Base-by-base conservation (phyloP, 2,329 filamentous ascomycete species). In the Geosmithia flava region DNA sequence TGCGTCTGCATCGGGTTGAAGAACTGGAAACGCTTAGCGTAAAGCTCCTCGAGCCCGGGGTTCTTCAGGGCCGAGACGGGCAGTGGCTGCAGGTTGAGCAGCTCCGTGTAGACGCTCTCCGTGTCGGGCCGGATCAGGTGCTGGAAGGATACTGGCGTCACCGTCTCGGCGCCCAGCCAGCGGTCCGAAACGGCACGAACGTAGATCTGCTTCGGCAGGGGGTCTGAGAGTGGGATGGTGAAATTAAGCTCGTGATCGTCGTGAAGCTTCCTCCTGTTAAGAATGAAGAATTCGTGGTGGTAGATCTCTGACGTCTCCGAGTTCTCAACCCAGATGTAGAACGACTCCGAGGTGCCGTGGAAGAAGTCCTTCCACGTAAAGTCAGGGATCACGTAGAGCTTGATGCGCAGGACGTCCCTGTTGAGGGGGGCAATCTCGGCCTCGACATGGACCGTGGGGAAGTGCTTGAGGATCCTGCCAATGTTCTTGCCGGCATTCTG, bases 1-100 rank as follows among this genome's bases (percentile, higher is more conserved):
- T 98, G 93, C 0, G 93, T 97, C 65, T 98, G 93, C 94, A 98
- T 97, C 0, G 93, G 93, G 60, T 98, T 98, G 74, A 98, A 98
- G 66, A 84, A 98, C 54, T 93, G 84, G 64, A 98, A 98, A 30
- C 89, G 80, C 61, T 91, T 73, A 0, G 76, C 81, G 58, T 98
- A 98, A 1, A 98, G 77, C 51, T 93, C 87, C 62, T 98, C 91
- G 0, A 98, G 67, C 0, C 81, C 72, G 0, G 87, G 81, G 53
- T 97, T 95, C 60, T 95, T 89, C 42, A 98, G 71, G 1, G 91
- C 91, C 19, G 81, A 78, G 51, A 98, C 81, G 0, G 91, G 85
- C 3, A 98, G 70, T 2, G 93, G 93, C 60, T 97, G 93, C 20
- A 98, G 69, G 58, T 96, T 87, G 17, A 97, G 74, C 16, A 98